Evolutionary conservation across 202 grass and related monocot species (phyloP), one percentile per base, ranked within the genome.

Genomic region (Saccharum hybrid): DNA sequence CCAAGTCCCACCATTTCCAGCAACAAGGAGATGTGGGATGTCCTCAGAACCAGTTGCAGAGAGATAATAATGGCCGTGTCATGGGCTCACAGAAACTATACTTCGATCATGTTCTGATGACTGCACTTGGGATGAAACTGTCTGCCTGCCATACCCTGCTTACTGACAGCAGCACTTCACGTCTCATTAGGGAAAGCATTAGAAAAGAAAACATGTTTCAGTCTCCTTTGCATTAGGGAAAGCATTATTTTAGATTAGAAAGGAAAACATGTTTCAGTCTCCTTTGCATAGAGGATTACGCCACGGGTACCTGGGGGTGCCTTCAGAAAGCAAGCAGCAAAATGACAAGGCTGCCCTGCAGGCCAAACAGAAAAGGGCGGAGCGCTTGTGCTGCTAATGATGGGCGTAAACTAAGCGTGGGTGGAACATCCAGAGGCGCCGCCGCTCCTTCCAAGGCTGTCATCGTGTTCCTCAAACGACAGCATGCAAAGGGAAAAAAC

Each of bases 361-460:
- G 80, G 36, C 0, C 28, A 74, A 40, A 15, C 40, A 28, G 26
- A 46, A 73, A 75, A 83, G 46, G 68, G 16, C 18, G 40, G 36
- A 40, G 60, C 49, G 68, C 33, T 18, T 62, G 62, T 63, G 84
- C 26, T 41, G 66, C 39, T 83, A 85, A 85, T 90, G 82, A 90
- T 83, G 91, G 63, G 66, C 63, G 38, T 83, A 88, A 90, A 72
- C 87, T 80, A 88, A 83, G 85, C 79, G 83, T 83, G 86, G 86
- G 79, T 36, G 26, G 37, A 62, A 56, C 48, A 46, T 46, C 82
- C 86, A 18, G 76, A 19, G 54, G 13, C 5, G 68, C 61, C 19
- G 67, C 67, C 48, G 66, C 76, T 74, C 46, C 80, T 78, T 81
- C 82, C 84, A 81, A 89, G 40, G 71, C 74, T 76, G 86, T 83